These are phyloP conservation scores for Gossypium ekmanianum DNA, from an alignment of 345 rosid genomes.

Conservation along the genomic window DNA sequence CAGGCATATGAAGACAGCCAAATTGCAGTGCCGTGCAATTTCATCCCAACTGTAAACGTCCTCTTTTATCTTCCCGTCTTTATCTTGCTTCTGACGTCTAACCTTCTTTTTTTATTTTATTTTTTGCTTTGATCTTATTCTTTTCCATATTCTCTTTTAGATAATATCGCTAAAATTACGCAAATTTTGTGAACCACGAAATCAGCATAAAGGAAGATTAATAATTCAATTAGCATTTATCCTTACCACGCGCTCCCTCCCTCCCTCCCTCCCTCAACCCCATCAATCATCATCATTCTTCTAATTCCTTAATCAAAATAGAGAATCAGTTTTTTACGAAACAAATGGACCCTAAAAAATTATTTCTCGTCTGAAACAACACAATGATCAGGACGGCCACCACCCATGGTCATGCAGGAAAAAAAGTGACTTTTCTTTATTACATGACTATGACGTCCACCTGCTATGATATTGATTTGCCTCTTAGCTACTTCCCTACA, in stretches of 20 bases:
- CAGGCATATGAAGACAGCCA: neutral
- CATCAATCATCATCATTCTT: neutral
- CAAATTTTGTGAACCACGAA: constrained; percentile 9
- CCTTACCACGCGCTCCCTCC: neutral
- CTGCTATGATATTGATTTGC: neutral
- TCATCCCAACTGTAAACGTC: too few relatives aligned
- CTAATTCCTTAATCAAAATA: neutral
- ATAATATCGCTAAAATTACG: neutral
- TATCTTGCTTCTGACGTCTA: neutral
- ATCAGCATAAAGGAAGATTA: neutral
- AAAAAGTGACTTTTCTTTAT: neutral
- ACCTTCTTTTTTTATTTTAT: neutral
- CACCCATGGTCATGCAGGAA: too few relatives aligned
- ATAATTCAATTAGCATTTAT: neutral
- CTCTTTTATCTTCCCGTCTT: neutral
- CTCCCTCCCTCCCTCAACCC: too few relatives aligned
- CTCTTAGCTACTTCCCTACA: neutral
- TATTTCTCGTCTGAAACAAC: too few relatives aligned
- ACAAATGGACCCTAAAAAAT: too few relatives aligned
- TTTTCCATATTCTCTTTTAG: neutral
- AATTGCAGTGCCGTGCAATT: constrained; percentile 3
- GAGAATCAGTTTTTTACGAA: neutral
- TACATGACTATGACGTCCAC: neutral
- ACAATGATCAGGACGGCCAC: neutral
- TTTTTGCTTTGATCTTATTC: neutral